phyloP scores from a whole-genome alignment of 2,329 filamentous ascomycete species.

The Paecilomyces niveus region DNA sequence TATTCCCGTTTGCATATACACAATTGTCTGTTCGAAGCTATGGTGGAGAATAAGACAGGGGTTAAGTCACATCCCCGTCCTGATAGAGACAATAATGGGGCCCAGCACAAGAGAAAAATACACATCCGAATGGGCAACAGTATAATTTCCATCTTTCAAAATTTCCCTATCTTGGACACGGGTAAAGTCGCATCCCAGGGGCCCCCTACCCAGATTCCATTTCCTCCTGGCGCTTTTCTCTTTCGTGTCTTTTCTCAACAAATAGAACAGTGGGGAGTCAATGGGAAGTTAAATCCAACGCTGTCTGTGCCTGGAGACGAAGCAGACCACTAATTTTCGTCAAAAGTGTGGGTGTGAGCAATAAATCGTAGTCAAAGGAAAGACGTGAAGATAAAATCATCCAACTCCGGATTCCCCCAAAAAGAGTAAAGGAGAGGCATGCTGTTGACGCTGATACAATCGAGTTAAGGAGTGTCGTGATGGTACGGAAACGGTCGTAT shows the following conservation, averaged over 20 bases:
- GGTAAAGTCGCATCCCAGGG: background rate
- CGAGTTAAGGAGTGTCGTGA: slow-evolving; percentile 16
- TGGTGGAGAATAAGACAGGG: background rate
- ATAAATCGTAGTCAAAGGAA: slow-evolving; percentile 5
- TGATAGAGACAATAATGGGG: background rate
- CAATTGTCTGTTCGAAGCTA: background rate
- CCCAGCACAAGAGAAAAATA: background rate
- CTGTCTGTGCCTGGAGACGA: background rate
- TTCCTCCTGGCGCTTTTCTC: background rate
- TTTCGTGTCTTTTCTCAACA: background rate
- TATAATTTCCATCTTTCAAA: background rate
- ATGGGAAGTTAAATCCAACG: slow-evolving; percentile 1
- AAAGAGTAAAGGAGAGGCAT: slow-evolving; percentile 4
- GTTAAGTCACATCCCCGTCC: background rate
- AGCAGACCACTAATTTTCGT: background rate
- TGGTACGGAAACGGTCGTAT: slow-evolving; percentile 12
- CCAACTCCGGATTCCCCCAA: slow-evolving; percentile 14
- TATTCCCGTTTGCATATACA: background rate
- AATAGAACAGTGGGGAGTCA: slow-evolving; percentile 8
- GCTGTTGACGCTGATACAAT: slow-evolving; percentile 11
- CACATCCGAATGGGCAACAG: background rate
- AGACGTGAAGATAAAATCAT: slow-evolving; percentile 10
- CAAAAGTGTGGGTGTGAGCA: background rate
- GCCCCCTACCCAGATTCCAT: background rate
- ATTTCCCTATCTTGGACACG: background rate